Percentiles rank a stretch among this genome's conserved stretches.
These are phyloP conservation scores for Gilbertella persicaria DNA, from an alignment of 371 early-diverging fungal species.

Conservation along the genomic window DNA sequence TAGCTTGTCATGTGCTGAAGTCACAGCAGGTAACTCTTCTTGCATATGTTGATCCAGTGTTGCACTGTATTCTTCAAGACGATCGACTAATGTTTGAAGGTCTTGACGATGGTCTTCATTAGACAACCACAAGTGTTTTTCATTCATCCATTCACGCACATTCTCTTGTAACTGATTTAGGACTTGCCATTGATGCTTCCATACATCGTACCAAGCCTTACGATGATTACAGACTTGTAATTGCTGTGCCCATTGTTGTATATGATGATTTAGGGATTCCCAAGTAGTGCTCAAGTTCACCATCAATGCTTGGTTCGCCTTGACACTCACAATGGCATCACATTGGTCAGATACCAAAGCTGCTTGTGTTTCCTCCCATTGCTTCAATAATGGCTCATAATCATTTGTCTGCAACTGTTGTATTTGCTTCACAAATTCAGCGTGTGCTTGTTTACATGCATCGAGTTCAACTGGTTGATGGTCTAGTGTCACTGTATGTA, in stretches of 20 bases:
- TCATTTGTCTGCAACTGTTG: neutral
- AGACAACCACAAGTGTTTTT: conserved; percentile 25
- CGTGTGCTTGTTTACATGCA: neutral
- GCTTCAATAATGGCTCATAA: neutral
- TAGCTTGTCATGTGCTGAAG: conserved; percentile 1
- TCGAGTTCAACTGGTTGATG: neutral
- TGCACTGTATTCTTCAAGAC: neutral
- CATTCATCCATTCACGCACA: conserved; percentile 26
- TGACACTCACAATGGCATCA: neutral
- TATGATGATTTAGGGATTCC: neutral
- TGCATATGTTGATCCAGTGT: neutral
- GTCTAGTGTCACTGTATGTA: neutral
- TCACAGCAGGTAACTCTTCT: neutral
- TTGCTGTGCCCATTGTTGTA: neutral
- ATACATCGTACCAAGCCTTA: conserved; percentile 21
- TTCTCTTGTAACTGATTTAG: conserved; percentile 12
- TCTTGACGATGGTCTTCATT: conserved; percentile 8
- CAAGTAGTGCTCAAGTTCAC: neutral
- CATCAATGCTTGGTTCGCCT: neutral
- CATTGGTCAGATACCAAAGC: neutral
- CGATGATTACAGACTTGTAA: conserved; percentile 11
- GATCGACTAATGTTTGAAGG: neutral
- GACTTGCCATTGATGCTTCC: neutral
- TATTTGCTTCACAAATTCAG: neutral
- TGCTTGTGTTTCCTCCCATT: neutral